These are phyloP conservation scores for Abrus pulchellus DNA, from an alignment of 306 rosid genomes.

Conservation along the genomic window DNA sequence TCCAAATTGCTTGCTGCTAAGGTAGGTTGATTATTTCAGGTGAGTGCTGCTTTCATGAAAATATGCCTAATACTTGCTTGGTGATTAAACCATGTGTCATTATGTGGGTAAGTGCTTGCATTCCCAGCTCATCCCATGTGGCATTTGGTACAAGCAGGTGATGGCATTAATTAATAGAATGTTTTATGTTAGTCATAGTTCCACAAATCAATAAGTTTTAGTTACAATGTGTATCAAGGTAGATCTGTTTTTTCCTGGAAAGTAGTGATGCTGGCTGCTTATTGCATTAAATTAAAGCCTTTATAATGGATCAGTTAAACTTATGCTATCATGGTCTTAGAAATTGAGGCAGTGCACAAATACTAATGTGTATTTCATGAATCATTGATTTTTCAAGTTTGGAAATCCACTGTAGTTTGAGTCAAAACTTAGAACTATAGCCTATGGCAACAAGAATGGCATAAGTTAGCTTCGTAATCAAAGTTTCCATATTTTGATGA, in stretches of 20 bases:
- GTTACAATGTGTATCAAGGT: background rate
- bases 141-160: slow-evolving; percentile 53
- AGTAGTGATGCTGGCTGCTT: background rate
- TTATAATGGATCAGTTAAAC: slow-evolving; percentile 9
- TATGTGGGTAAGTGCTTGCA: slow-evolving; percentile 61
- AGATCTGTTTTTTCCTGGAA: slow-evolving; percentile 11
- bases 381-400: background rate
- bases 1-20: slow-evolving; percentile 98
- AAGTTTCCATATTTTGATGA: background rate
- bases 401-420: background rate
- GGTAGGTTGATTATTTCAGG: slow-evolving; percentile 98
- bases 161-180: slow-evolving; percentile 44
- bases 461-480: no score
- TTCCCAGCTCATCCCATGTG: slow-evolving; percentile 49
- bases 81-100: slow-evolving; percentile 55
- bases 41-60: slow-evolving; percentile 82
- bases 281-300: background rate
- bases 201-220: slow-evolving; percentile 41
- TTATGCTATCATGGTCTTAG: background rate
- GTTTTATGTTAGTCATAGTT: slow-evolving; percentile 36
- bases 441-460: background rate
- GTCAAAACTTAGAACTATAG: background rate
- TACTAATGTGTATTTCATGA: no score
- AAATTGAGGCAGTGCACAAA: background rate
- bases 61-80: slow-evolving; percentile 55